Evolutionary conservation across 352 stramenopile genomes (phyloP).

Genomic region (Phytophthora lateralis): DNA sequence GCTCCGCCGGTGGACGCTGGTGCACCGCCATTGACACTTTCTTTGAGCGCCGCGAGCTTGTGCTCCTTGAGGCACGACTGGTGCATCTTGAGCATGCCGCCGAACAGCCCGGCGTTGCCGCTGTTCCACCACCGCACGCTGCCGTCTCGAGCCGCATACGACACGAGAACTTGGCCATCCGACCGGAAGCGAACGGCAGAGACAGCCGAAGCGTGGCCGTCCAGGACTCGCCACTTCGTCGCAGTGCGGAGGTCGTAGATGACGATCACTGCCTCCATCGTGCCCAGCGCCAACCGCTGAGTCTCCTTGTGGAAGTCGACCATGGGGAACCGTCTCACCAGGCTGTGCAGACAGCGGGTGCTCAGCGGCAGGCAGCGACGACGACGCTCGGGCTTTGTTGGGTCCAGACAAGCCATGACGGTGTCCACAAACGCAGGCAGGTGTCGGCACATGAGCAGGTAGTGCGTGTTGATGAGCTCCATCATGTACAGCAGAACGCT

Average conservation of each 20-base stretch:
- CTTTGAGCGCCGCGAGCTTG: constrained; percentile 65
- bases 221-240: constrained; percentile 89
- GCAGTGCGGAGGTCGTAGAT: constrained; percentile 89
- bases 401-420: constrained; percentile 85
- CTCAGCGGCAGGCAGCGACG: constrained; percentile 80
- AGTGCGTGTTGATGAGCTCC: constrained; percentile 84
- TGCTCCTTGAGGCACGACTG: constrained; percentile 88
- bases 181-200: constrained; percentile 73
- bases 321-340: constrained; percentile 88
- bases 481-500: constrained; percentile 81
- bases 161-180: constrained; percentile 83
- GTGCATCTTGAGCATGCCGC: constrained; percentile 88
- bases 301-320: constrained; percentile 89
- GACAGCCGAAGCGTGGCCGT: constrained; percentile 76
- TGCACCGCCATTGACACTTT: constrained; percentile 37
- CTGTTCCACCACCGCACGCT: constrained; percentile 90
- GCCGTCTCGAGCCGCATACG: constrained; percentile 77
- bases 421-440: constrained; percentile 85
- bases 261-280: constrained; percentile 88
- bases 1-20: constrained; percentile 60
- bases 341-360: constrained; percentile 79
- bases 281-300: constrained; percentile 83
- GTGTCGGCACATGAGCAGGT: constrained; percentile 85
- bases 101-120: constrained; percentile 74
- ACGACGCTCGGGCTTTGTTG: constrained; percentile 80